Evolutionary conservation across 1,284 basidiomycete species (phyloP), one percentile per base, ranked within the genome.

Genomic region (Tremellales sp.): DNA sequence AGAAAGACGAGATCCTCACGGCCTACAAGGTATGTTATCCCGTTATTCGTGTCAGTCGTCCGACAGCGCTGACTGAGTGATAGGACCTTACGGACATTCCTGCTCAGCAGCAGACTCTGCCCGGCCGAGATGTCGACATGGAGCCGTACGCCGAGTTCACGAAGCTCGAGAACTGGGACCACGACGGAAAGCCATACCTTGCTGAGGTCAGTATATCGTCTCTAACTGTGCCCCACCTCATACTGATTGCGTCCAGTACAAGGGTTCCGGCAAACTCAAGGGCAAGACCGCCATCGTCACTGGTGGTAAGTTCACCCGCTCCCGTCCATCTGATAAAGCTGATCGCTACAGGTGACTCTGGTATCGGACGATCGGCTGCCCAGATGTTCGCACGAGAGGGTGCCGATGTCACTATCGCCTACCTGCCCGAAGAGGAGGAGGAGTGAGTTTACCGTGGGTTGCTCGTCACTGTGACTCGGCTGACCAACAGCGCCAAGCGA

Each of bases 301-400:
- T 6, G 75, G 75, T 0, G 63, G 58, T 53, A 40, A 7, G 10
- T 65, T 57, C 26, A n/a, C 7, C 15, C 35, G 22, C 19, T 15
- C n/a, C 22, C 42, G n/a, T 25, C 24, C 24, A 25, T 7, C 31
- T 39, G 1, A 15, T 15, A 8, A 8, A 15, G 29, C 29, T 31
- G 29, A 19, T 24, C 26, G 22, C 6, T 54, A 53, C 43, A 52
- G 79, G 76, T 25, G 79, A 82, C 61, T 79, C 76, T 24, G 80
- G 83, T n/a, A 84, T 84, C 45, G 83, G 83, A 7, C 76, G 82
- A 23, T 67, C 79, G 1, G 80, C 79, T 1, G 82, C 82, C 8
- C 76, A 82, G 51, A 76, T 81, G 66, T 83, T 82, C 57, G 82
- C 82, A 1, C 75, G 82, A 15, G 83, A 85, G 63, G 84, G 84